A percentile compares a stretch with the other conserved stretches of the same genome.
These are phyloP conservation scores for Pichia paraexigua DNA, from an alignment of 805 yeast species.

Conservation along the genomic window DNA sequence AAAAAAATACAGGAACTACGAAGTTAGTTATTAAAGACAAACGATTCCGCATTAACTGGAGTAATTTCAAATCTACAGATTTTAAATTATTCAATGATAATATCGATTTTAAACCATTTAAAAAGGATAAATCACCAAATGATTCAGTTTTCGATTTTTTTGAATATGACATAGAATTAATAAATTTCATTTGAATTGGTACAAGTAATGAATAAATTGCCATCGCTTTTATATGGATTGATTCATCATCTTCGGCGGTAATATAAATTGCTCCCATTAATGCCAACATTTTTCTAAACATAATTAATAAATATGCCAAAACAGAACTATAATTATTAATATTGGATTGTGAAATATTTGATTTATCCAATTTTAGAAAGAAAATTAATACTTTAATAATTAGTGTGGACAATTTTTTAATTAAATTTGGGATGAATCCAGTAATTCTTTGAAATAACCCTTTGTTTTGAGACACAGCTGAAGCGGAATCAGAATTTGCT, in stretches of 20 bases:
- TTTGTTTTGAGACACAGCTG: constrained; percentile 1
- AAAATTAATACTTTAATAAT: constrained; percentile 8
- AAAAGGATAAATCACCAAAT: constrained; percentile 2
- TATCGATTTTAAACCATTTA: constrained; percentile 17
- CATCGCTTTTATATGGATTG: constrained; percentile 23
- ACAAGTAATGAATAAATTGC: constrained; percentile 19
- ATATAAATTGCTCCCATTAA: constrained; percentile 24
- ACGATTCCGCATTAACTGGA: background rate
- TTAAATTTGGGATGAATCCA: constrained; percentile 19
- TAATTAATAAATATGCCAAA: constrained; percentile 21
- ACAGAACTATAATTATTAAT: constrained; percentile 10
- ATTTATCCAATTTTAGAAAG: background rate
- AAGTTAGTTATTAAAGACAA: background rate
- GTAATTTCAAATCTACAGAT: background rate
- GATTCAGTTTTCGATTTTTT: background rate
- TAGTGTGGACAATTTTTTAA: constrained; percentile 17
- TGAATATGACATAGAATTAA: constrained; percentile 7
- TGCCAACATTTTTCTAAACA: constrained; percentile 22
- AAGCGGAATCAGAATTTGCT: background rate
- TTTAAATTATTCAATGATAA: background rate
- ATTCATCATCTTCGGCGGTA: constrained; percentile 22
- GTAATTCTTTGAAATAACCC: constrained; percentile 16
- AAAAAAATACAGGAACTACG: background rate
- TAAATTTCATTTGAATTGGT: constrained; percentile 22
- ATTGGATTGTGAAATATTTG: background rate